These are phyloP conservation scores for Tylopilus sp. DNA, from an alignment of 768 basidiomycete species.

Conservation along the genomic window DNA sequence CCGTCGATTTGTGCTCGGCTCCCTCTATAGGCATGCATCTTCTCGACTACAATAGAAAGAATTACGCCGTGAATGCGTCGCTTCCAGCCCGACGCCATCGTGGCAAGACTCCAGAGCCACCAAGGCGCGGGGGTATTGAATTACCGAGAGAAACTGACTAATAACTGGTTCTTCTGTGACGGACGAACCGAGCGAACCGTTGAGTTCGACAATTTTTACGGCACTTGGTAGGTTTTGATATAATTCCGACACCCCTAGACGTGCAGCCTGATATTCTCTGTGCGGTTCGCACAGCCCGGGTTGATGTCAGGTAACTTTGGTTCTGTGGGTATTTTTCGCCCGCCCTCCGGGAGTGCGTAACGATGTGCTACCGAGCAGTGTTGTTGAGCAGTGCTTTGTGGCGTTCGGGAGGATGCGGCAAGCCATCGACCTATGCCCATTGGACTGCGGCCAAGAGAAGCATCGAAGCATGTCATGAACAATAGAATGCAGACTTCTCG, in stretches of 20 bases:
- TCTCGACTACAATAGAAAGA: slow-evolving; percentile 1
- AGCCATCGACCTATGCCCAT: not conserved
- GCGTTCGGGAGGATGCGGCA: slow-evolving; percentile 12
- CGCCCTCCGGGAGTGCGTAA: not conserved
- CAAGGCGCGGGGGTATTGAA: not conserved
- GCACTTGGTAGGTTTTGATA: slow-evolving; percentile 4
- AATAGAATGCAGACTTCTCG: slow-evolving; percentile 20
- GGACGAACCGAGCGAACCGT: slow-evolving; percentile 2
- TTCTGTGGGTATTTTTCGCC: not conserved
- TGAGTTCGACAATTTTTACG: slow-evolving; percentile 17
- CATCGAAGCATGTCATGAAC: slow-evolving; percentile 11
- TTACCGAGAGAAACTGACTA: slow-evolving; percentile 15
- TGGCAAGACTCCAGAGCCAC: not conserved
- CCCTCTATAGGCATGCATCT: slow-evolving; percentile 1
- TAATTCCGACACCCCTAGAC: not conserved
- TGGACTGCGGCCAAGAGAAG: slow-evolving; percentile 4
- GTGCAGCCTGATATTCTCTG: not conserved
- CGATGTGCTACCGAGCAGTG: not conserved
- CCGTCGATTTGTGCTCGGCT: slow-evolving; percentile 3
- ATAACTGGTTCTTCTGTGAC: slow-evolving; percentile 13
- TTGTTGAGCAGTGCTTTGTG: slow-evolving; percentile 23
- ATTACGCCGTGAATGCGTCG: slow-evolving; percentile 3
- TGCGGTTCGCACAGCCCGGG: not conserved
- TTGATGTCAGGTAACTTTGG: too few relatives aligned
- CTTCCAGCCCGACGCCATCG: not conserved